Conservation (phyloP, 345 rosid species). For the Barbarea vulgaris region DNA sequence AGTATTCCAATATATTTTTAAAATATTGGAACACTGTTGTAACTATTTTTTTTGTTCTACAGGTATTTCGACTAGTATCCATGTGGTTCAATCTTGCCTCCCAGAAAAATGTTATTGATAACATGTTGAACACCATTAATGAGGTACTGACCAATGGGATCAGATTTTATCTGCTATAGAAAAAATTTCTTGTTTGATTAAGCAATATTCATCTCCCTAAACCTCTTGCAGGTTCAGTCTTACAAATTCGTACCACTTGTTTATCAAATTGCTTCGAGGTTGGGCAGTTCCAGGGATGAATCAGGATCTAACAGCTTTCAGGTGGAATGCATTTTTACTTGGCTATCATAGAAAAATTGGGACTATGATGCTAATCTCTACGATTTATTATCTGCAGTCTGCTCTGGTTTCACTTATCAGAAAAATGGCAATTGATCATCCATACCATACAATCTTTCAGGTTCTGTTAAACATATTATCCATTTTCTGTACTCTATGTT, state of each 20-base stretch:
- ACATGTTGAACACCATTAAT: conserved; percentile 67
- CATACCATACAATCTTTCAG: conserved; percentile 94
- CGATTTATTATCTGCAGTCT: conserved; percentile 57
- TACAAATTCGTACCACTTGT: conserved; percentile 89
- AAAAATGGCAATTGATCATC: conserved; percentile 98
- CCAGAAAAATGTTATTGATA: conserved; percentile 63
- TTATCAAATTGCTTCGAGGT: conserved; percentile 97
- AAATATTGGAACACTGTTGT: not conserved
- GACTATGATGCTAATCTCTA: conserved; percentile 34
- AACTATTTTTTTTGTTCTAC: conserved; percentile 37
- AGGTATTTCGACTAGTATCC: conserved; percentile 88
- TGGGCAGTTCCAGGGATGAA: conserved; percentile 82
- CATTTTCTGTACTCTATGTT: not conserved
- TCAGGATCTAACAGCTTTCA: conserved; percentile 72
- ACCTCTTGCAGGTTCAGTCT: conserved; percentile 72
- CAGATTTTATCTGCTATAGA: conserved; percentile 16
- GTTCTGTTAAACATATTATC: conserved; percentile 42
- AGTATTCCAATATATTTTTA: conserved; percentile 11
- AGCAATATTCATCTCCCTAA: conserved; percentile 10
- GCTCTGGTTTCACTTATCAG: conserved; percentile 88
- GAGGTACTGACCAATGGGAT: conserved; percentile 54
- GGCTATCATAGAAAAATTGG: conserved; percentile 14
- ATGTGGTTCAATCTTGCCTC: conserved; percentile 90
- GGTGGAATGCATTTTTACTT: conserved; percentile 47
- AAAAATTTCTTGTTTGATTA: conserved; percentile 9